Conservation (phyloP, 257 asterid species). For the Solanum rostratum region DNA sequence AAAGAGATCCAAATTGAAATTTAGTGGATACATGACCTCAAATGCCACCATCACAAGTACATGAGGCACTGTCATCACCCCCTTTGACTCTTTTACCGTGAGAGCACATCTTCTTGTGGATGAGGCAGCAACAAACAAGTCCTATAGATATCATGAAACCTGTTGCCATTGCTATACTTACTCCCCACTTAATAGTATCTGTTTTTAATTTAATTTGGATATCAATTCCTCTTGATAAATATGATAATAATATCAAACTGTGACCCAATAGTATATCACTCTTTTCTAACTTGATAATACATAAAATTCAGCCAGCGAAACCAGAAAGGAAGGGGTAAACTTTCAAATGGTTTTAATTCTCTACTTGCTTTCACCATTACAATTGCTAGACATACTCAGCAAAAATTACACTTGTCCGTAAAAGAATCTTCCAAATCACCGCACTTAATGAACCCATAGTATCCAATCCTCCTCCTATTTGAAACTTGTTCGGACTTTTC, state of each 20-base stretch:
- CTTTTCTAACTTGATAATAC: neutral
- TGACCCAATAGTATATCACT: too few species aligned
- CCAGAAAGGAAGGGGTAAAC: neutral
- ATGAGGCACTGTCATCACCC: neutral
- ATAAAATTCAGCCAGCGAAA: too few species aligned
- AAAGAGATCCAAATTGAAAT: too few species aligned
- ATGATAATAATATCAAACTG: neutral
- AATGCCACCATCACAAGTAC: constrained; percentile 3
- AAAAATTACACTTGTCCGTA: neutral
- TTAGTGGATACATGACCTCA: too few species aligned
- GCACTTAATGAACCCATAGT: neutral
- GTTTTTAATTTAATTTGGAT: neutral
- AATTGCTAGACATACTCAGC: neutral
- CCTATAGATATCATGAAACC: constrained; percentile 7
- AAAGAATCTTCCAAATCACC: neutral
- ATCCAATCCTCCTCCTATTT: neutral
- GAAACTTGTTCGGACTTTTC: neutral
- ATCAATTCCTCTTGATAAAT: neutral
- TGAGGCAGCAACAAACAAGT: constrained; percentile 6
- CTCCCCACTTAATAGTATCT: neutral
- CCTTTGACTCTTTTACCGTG: neutral
- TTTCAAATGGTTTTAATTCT: neutral
- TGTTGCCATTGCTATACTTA: constrained; percentile 3
- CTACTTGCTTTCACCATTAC: neutral
- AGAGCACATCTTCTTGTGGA: neutral